Percentiles rank a stretch among this genome's conserved stretches.
These are phyloP conservation scores for Spergularia azorica DNA, from an alignment of 179 eudicot genomes.

Conservation along the genomic window DNA sequence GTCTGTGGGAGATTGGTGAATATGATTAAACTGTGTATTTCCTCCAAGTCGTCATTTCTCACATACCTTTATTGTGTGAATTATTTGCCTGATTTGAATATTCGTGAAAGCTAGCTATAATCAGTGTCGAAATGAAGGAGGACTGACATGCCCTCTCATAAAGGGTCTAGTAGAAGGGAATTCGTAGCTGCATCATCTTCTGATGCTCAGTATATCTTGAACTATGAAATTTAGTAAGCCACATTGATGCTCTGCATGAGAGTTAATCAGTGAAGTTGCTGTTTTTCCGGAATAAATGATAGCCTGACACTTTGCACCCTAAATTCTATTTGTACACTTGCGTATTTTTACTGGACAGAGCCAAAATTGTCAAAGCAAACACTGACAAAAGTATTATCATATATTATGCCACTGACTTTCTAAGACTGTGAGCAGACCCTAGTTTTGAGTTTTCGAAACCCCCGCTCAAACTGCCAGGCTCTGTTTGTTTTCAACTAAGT, in stretches of 20 bases:
- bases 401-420: not conserved
- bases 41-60: not conserved
- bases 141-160: not conserved
- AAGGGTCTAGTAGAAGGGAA: not conserved
- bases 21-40: not conserved
- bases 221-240: not conserved
- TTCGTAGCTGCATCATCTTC: not conserved
- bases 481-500: not conserved
- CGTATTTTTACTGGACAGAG: not conserved
- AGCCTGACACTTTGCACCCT: not conserved
- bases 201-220: not conserved
- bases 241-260: not conserved
- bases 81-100: not conserved
- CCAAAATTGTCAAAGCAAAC: not conserved
- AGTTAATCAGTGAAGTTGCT: constrained; percentile 1
- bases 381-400: not conserved
- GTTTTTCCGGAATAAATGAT: not conserved
- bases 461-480: too few relatives aligned
- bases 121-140: not conserved
- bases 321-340: not conserved
- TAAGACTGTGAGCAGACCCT: not conserved
- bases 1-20: not conserved
- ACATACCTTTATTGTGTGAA: not conserved
- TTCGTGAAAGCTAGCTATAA: not conserved
- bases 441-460: not conserved